Percentiles rank a stretch among this genome's conserved stretches.
Evolutionary conservation across 352 stramenopile genomes (phyloP).

Genomic region (Pythium plurisporium): DNA sequence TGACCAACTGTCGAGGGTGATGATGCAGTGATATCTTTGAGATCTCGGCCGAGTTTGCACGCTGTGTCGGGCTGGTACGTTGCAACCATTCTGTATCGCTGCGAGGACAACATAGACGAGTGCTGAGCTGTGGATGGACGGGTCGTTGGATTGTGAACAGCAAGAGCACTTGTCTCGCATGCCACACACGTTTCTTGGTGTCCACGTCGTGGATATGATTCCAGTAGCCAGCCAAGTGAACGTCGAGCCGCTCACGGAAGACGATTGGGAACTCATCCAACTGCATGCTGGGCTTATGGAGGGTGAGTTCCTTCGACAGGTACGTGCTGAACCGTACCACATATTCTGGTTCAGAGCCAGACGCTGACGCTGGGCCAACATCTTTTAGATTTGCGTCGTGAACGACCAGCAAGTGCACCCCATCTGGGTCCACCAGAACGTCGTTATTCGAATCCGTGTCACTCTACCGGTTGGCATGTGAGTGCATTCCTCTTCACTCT

Average conservation of each 20-base stretch:
- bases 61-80: slow-evolving; percentile 72
- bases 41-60: slow-evolving; percentile 77
- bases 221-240: slow-evolving; percentile 68
- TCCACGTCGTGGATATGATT: slow-evolving; percentile 70
- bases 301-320: slow-evolving; percentile 77
- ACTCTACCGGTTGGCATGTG: slow-evolving; percentile 67
- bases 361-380: too few relatives aligned
- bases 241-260: slow-evolving; percentile 77
- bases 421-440: slow-evolving; percentile 78
- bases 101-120: too few relatives aligned
- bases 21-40: slow-evolving; percentile 70
- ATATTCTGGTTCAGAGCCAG: too few relatives aligned
- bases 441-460: slow-evolving; percentile 61
- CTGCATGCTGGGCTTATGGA: slow-evolving; percentile 81
- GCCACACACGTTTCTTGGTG: slow-evolving; percentile 57
- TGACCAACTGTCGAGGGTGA: not conserved
- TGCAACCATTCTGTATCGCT: too few relatives aligned
- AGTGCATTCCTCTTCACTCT: not conserved
- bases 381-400: slow-evolving; percentile 85
- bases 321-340: slow-evolving; percentile 19
- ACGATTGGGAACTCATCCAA: slow-evolving; percentile 91
- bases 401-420: slow-evolving; percentile 84
- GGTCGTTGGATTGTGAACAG: slow-evolving; percentile 19
- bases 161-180: slow-evolving; percentile 54
- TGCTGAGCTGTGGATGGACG: too few relatives aligned